Base-by-base conservation (phyloP, 2,329 filamentous ascomycete species). In the Septoria linicola region DNA sequence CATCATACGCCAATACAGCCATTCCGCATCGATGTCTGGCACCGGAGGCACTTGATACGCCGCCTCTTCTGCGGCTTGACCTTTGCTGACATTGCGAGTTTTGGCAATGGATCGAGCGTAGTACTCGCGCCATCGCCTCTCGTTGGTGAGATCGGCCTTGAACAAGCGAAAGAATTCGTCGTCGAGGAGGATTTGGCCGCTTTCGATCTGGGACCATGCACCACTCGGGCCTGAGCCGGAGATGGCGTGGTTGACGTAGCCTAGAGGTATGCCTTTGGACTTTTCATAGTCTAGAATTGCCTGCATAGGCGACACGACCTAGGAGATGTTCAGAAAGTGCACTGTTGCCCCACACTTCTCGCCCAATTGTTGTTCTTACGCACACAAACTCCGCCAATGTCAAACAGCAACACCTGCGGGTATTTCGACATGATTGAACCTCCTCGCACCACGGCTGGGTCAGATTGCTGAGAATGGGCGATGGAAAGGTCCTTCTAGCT, bases 341-440 rank as follows among this genome's bases (percentile, higher is more conserved):
- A 21, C 21, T 16, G 11, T 37, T 21, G 32, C 32, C 13, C n/a
- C 23, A 11, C 11, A 36, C n/a, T n/a, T n/a, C n/a, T n/a, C n/a
- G 10, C 17, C 19, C 13, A 13, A 23, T 21, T 25, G 30, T 11
- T 30, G 14, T 45, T 53, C 37, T 45, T 54, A 83, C 89, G 78
- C 85, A 96, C 92, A 78, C 89, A 95, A 62, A 99, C 93, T 56
- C 93, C 93, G 32, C 93, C 93, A 61, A 99, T 93, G 72, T 99
- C 93, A 70, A 97, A 97, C 17, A 99, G 77, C 25, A 95, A 74
- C 49, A 88, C 88, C 62, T 87, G 87, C 23, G 88, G 87, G 44
- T 60, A 23, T 40, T 27, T 27, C 23, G 23, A 27, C 23, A 27
- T 27, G 23, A 10, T 10, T 27, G 5, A 27, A 27, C 23, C 5